These are phyloP conservation scores for Amaranthus hypochondriacus DNA, from an alignment of 148 eudicot species.

Conservation along the genomic window DNA sequence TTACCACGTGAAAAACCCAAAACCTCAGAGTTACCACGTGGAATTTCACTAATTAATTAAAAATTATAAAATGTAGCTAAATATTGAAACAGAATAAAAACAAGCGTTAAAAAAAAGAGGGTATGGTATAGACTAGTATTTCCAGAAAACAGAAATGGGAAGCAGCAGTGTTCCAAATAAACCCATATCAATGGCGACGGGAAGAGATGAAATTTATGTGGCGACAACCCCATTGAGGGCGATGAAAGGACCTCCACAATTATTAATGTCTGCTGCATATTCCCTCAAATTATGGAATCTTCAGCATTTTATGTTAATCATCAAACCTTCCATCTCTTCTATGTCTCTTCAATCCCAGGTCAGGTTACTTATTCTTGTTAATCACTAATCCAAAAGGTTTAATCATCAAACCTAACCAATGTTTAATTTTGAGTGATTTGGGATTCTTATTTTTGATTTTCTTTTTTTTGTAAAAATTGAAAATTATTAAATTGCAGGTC, in stretches of 20 bases:
- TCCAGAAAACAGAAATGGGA: too few relatives aligned
- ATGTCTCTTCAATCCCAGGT: constrained; percentile 26
- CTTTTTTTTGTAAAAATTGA: too few relatives aligned
- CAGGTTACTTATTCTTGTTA: neutral
- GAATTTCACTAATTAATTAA: too few relatives aligned
- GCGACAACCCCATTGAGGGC: constrained; percentile 78
- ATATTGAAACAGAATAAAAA: too few relatives aligned
- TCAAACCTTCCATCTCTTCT: constrained; percentile 45
- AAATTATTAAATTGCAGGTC: constrained; percentile 26
- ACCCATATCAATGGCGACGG: constrained; percentile 13
- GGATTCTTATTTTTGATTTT: neutral
- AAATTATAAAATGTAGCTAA: too few relatives aligned
- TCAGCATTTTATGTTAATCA: constrained; percentile 82
- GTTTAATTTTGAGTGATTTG: neutral
- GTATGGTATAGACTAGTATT: too few relatives aligned
- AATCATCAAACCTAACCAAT: neutral
- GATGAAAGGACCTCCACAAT: constrained; percentile 62
- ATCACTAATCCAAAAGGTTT: neutral
- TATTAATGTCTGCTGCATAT: constrained; percentile 65
- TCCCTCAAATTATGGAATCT: constrained; percentile 65
- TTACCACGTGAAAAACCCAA: too few relatives aligned
- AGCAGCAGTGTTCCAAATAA: constrained; percentile 14
- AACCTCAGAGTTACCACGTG: too few relatives aligned
- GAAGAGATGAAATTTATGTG: constrained; percentile 56
- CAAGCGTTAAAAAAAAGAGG: neutral